phyloP scores from a whole-genome alignment of 2,329 filamentous ascomycete genomes.

The Emergomyces pasteurianus region DNA sequence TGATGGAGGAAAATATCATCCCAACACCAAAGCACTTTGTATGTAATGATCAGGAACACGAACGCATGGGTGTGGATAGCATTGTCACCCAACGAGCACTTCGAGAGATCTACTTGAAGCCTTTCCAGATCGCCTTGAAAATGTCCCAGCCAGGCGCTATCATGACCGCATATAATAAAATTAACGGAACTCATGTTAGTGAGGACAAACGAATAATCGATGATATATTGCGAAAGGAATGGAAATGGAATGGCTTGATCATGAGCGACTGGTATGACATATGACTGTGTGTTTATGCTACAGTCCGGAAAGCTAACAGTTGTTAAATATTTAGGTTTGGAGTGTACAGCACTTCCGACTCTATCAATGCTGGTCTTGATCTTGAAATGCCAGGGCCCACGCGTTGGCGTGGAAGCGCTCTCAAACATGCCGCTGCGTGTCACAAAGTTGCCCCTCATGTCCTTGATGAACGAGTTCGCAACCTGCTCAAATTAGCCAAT shows the following conservation, averaged over 20 bases:
- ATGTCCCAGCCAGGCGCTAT: constrained; percentile 44
- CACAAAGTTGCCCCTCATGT: constrained; percentile 46
- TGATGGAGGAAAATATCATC: constrained; percentile 61
- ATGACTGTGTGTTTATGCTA: not conserved
- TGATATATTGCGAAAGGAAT: constrained; percentile 35
- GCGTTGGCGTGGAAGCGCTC: constrained; percentile 29
- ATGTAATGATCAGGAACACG: constrained; percentile 37
- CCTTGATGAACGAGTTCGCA: constrained; percentile 47
- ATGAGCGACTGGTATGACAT: constrained; percentile 35
- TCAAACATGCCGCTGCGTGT: constrained; percentile 37
- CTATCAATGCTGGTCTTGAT: constrained; percentile 35
- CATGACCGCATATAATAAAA: constrained; percentile 49
- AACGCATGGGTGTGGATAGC: constrained; percentile 31
- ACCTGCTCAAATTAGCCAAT: constrained; percentile 49
- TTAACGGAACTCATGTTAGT: constrained; percentile 40
- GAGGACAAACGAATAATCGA: constrained; percentile 31
- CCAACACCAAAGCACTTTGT: constrained; percentile 62
- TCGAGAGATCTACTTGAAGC: constrained; percentile 51
- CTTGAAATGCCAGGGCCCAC: constrained; percentile 38
- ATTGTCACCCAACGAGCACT: constrained; percentile 41
- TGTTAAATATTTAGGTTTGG: constrained; percentile 30
- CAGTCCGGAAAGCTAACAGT: not conserved
- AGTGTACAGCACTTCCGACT: constrained; percentile 34
- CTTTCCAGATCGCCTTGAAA: constrained; percentile 50
- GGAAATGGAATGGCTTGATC: constrained; percentile 35